These are phyloP conservation scores for Diophrys appendiculata DNA, from an alignment of 73 alveolate species.

Conservation along the genomic window DNA sequence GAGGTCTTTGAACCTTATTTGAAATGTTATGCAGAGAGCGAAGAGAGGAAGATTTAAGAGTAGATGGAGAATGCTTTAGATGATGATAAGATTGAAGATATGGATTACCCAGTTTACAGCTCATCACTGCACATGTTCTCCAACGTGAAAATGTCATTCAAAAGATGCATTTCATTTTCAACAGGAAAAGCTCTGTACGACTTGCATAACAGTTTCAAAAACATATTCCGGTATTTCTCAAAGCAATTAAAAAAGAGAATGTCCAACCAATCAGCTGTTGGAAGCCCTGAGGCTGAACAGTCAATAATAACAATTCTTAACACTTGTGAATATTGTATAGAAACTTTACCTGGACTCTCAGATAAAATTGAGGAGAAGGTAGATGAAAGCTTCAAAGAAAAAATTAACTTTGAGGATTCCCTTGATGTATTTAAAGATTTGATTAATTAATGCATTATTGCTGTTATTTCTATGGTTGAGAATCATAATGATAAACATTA, in stretches of 20 bases:
- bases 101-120: slow-evolving; percentile 71
- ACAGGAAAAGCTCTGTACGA: slow-evolving; percentile 77
- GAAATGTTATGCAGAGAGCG: slow-evolving; percentile 86
- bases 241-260: slow-evolving; percentile 57
- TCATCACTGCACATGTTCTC: slow-evolving; percentile 75
- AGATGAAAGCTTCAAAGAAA: slow-evolving; percentile 74
- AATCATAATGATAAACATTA: slow-evolving; percentile 29
- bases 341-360: slow-evolving; percentile 72
- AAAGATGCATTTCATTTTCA: slow-evolving; percentile 81
- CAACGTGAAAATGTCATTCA: slow-evolving; percentile 75
- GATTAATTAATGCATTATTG: slow-evolving; percentile 13
- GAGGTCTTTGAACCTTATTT: slow-evolving; percentile 94
- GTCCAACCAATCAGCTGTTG: slow-evolving; percentile 44
- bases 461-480: slow-evolving; percentile 16
- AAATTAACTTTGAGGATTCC: slow-evolving; percentile 58
- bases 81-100: slow-evolving; percentile 50
- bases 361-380: slow-evolving; percentile 74
- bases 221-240: slow-evolving; percentile 70
- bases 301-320: slow-evolving; percentile 66
- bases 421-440: slow-evolving; percentile 51
- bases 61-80: slow-evolving; percentile 54
- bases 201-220: slow-evolving; percentile 70
- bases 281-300: slow-evolving; percentile 55
- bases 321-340: slow-evolving; percentile 86
- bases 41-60: slow-evolving; percentile 83